phyloP scores from a whole-genome alignment of 2,329 filamentous ascomycete genomes.

The Trichoderma sp. region DNA sequence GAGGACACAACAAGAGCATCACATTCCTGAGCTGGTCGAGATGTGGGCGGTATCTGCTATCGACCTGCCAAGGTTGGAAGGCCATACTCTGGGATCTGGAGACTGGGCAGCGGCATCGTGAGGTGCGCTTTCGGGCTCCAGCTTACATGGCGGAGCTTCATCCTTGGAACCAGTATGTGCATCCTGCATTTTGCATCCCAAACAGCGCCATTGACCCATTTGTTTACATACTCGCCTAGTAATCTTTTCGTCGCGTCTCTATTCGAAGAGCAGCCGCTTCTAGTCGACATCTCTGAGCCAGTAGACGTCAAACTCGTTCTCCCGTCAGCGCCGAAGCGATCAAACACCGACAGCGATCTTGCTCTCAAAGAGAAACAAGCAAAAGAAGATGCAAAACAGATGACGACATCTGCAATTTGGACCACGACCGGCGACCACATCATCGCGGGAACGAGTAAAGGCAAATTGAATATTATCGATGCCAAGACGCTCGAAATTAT shows the following conservation, averaged over 20 bases:
- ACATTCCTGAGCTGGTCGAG: constrained; percentile 94
- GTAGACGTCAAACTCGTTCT: constrained; percentile 72
- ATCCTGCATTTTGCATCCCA: not conserved
- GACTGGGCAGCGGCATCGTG: constrained; percentile 66
- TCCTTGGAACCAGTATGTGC: constrained; percentile 73
- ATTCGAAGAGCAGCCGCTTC: constrained; percentile 86
- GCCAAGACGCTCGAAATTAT: constrained; percentile 76
- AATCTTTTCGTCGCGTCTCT: constrained; percentile 84
- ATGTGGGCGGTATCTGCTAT: constrained; percentile 86
- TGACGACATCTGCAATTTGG: constrained; percentile 90
- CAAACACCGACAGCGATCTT: constrained; percentile 66
- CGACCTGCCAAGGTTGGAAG: constrained; percentile 94
- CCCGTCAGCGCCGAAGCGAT: constrained; percentile 76
- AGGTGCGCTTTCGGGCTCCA: constrained; percentile 85
- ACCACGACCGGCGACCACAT: constrained; percentile 83
- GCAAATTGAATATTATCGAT: constrained; percentile 93
- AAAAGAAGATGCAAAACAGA: constrained; percentile 89
- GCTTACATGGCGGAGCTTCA: constrained; percentile 96
- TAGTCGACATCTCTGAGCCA: constrained; percentile 74
- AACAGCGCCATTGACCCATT: not conserved
- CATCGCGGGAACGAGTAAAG: constrained; percentile 89
- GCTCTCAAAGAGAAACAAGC: constrained; percentile 76
- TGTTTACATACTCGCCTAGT: constrained; percentile 42
- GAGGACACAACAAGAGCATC: constrained; percentile 89
- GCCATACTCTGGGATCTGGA: constrained; percentile 91